These are phyloP conservation scores for Hibiscus tridactylites DNA, from an alignment of 345 rosid species.

Conservation along the genomic window DNA sequence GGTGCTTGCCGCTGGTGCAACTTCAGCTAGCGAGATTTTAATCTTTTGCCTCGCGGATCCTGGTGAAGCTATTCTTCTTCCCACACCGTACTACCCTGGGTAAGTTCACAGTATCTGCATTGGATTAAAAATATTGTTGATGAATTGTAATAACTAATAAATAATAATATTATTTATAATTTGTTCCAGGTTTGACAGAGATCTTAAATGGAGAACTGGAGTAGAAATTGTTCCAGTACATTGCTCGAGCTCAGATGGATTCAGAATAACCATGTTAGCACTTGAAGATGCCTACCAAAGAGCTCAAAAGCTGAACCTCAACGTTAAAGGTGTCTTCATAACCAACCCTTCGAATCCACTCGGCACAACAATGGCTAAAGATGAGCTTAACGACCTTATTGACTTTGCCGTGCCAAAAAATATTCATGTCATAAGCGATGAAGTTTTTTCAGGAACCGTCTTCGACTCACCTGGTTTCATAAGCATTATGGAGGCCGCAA, in stretches of 20 bases:
- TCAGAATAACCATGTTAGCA: conserved; percentile 42
- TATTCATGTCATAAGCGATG: conserved; percentile 70
- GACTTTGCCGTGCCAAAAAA: conserved; percentile 34
- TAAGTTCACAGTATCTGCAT: conserved; percentile 10
- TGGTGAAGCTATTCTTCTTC: conserved; percentile 84
- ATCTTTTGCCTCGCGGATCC: conserved; percentile 77
- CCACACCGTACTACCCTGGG: conserved; percentile 93
- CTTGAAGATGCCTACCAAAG: conserved; percentile 57
- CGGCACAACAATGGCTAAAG: conserved; percentile 54
- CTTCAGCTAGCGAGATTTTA: conserved; percentile 79
- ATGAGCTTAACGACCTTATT: conserved; percentile 48
- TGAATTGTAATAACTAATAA: too few species aligned
- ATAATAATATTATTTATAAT: background rate
- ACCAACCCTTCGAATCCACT: conserved; percentile 92
- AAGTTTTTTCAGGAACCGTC: conserved; percentile 70
- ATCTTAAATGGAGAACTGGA: conserved; percentile 70
- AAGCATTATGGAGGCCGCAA: conserved; percentile 45
- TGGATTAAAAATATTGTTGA: background rate
- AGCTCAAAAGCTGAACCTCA: conserved; percentile 45
- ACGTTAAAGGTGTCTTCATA: conserved; percentile 59
- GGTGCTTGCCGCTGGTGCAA: conserved; percentile 84
- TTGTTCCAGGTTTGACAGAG: conserved; percentile 60
- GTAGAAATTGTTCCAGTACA: conserved; percentile 57
- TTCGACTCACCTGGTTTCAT: conserved; percentile 49
- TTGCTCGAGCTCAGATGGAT: conserved; percentile 46